These are phyloP conservation scores for Pseudocercospora fuligena DNA, from an alignment of 2,329 filamentous ascomycete species.

Conservation along the genomic window DNA sequence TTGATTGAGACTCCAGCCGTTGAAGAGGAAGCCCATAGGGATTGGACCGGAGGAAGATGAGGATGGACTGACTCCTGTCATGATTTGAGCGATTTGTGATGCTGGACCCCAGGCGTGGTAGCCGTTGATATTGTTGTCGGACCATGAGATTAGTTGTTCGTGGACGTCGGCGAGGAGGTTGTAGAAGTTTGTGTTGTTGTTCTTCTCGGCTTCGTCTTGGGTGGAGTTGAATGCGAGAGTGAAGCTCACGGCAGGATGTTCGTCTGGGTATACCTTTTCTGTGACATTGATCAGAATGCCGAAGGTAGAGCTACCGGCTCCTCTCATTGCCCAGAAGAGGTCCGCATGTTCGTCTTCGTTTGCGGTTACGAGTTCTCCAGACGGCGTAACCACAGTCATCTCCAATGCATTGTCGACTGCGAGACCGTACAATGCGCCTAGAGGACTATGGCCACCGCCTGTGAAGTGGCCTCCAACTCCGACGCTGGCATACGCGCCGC, in stretches of 20 bases:
- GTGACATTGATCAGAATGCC: constrained; percentile 35
- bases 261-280: not conserved
- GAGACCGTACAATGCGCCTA: not conserved
- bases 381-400: constrained; percentile 28
- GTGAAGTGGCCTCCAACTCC: constrained; percentile 10
- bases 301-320: constrained; percentile 26
- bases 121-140: not conserved
- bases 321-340: constrained; percentile 28
- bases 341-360: constrained; percentile 27
- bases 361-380: constrained; percentile 27
- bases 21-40: constrained; percentile 4
- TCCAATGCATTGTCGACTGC: not conserved
- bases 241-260: not conserved
- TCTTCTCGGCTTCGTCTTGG: not conserved
- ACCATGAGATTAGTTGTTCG: not conserved
- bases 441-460: constrained; percentile 7
- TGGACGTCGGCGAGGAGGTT: constrained; percentile 2
- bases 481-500: constrained; percentile 12
- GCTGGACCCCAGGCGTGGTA: constrained; percentile 8
- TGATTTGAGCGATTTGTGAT: constrained; percentile 1
- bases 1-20: constrained; percentile 3
- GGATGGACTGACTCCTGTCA: not conserved
- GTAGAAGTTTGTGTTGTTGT: constrained; percentile 2
- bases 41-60: not conserved
- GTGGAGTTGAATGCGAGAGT: constrained; percentile 3